Evolutionary conservation across 768 basidiomycete genomes (phyloP), one percentile per base, ranked within the genome.

Genomic region (Amanita brunnescens): DNA sequence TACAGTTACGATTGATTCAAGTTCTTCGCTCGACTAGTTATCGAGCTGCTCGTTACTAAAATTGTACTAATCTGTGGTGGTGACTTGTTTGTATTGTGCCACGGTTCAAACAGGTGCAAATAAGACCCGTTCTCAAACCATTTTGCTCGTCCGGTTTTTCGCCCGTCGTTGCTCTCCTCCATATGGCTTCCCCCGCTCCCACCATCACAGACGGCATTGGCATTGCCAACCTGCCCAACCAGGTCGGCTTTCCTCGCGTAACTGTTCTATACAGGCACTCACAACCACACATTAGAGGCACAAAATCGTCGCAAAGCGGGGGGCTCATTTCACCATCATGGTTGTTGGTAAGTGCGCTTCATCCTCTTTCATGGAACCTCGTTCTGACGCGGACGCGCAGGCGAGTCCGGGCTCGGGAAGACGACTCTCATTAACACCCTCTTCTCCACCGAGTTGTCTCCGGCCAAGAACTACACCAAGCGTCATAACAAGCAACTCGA

Each of bases 321-420:
- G 96, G 54, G 91, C 88, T 6, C 94, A 97, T 73, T 97, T 97
- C 73, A 98, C 96, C 52, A 81, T 99, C 62, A 99, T 99, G 96
- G 96, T 97, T 40, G 94, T 97, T 54, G 96, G 96, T 91, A 61
- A 66, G 87, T 66, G 7, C 23, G 58, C 20, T 16, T 23, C 33
- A 29, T 14, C 29, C 21, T 39, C 10, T n/a, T 10, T 18, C 33
- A 10, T 6, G 37, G 34, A 45, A 47, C 40, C 6, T 44, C 44
- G 18, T 47, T 49, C 51, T 58, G 20, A 52, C 52, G 43, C 16
- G 9, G 24, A 6, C 29, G 12, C 9, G 8, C 62, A 94, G 92
- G 92, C 68, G 96, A 98, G 73, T 95, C 91, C 56, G 96, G 96
- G 48, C 74, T 97, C 53, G 95, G 96, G 50, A 97, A 98, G 76